phyloP scores from a whole-genome alignment of 768 basidiomycete species.

The Hypholoma sublateritium region DNA sequence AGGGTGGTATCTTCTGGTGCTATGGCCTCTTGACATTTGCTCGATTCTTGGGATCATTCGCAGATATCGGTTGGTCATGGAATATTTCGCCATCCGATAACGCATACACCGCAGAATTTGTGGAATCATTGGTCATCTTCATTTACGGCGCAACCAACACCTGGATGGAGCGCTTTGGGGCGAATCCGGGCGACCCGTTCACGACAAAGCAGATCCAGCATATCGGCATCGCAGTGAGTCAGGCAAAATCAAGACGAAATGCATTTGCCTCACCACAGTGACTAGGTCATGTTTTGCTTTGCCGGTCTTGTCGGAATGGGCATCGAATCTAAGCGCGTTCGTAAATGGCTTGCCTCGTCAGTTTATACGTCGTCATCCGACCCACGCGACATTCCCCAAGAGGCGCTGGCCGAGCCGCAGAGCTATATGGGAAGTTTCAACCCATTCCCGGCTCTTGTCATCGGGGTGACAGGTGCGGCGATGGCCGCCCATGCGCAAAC shows the following conservation, averaged over 20 bases:
- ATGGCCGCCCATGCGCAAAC: conserved; percentile 92
- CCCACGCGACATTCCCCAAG: conserved; percentile 29
- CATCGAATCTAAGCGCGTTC: conserved; percentile 75
- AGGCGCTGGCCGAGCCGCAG: conserved; percentile 61
- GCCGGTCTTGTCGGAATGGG: conserved; percentile 90
- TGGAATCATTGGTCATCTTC: conserved; percentile 82
- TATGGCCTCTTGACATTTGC: conserved; percentile 88
- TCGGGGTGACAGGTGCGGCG: conserved; percentile 90
- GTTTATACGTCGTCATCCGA: conserved; percentile 34
- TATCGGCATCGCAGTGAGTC: conserved; percentile 82
- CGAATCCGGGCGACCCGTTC: conserved; percentile 75
- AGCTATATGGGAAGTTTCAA: conserved; percentile 82
- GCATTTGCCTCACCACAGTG: conserved; percentile 1
- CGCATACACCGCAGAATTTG: conserved; percentile 67
- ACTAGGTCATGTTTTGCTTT: conserved; percentile 89
- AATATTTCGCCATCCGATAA: conserved; percentile 61
- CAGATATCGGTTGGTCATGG: conserved; percentile 94
- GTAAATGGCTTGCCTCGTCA: conserved; percentile 71
- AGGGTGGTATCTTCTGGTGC: conserved; percentile 90
- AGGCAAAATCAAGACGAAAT: not conserved
- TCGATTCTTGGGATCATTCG: conserved; percentile 91
- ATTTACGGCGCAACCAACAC: conserved; percentile 88
- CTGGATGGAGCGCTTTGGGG: conserved; percentile 97
- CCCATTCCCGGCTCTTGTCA: conserved; percentile 89
- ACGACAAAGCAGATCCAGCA: conserved; percentile 93